phyloP scores from a whole-genome alignment of 495 filamentous ascomycete genomes.

The Cudoniella acicularis region DNA sequence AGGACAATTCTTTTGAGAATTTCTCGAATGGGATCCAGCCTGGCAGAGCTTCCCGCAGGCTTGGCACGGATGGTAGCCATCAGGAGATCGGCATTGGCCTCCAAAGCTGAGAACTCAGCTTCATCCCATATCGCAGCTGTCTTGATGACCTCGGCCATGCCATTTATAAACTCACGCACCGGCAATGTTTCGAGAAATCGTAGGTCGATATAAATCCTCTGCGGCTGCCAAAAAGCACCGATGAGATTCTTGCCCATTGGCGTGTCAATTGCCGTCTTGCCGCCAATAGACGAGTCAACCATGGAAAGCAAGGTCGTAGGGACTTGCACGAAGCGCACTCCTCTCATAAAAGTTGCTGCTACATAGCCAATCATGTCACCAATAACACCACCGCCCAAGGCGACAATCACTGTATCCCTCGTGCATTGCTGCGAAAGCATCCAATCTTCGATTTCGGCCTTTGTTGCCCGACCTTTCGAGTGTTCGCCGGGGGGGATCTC shows the following conservation, averaged over 20 bases:
- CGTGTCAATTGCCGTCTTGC: slow-evolving; percentile 96
- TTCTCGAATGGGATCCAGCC: slow-evolving; percentile 65
- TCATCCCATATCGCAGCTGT: slow-evolving; percentile 96
- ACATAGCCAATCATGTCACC: slow-evolving; percentile 97
- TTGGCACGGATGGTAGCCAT: slow-evolving; percentile 55
- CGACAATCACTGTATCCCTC: slow-evolving; percentile 90
- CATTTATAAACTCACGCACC: slow-evolving; percentile 92
- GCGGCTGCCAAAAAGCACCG: slow-evolving; percentile 94
- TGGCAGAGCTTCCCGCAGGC: slow-evolving; percentile 22
- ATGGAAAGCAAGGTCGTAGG: slow-evolving; percentile 93
- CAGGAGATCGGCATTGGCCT: slow-evolving; percentile 72
- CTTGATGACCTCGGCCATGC: slow-evolving; percentile 98
- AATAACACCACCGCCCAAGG: slow-evolving; percentile 95
- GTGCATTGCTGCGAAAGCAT: slow-evolving; percentile 89
- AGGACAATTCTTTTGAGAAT: slow-evolving; percentile 84
- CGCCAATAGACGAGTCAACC: slow-evolving; percentile 98
- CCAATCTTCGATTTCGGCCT: slow-evolving; percentile 96
- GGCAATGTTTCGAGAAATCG: slow-evolving; percentile 90
- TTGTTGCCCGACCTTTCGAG: slow-evolving; percentile 88
- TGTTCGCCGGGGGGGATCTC: slow-evolving; percentile 86
- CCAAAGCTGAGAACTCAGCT: slow-evolving; percentile 78
- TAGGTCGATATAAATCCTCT: slow-evolving; percentile 90
- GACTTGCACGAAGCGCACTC: slow-evolving; percentile 92
- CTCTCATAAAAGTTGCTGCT: slow-evolving; percentile 96
- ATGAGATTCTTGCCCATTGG: slow-evolving; percentile 97